Base-by-base conservation (phyloP, 169 alveolate species). In the Miamiensis avidus region DNA sequence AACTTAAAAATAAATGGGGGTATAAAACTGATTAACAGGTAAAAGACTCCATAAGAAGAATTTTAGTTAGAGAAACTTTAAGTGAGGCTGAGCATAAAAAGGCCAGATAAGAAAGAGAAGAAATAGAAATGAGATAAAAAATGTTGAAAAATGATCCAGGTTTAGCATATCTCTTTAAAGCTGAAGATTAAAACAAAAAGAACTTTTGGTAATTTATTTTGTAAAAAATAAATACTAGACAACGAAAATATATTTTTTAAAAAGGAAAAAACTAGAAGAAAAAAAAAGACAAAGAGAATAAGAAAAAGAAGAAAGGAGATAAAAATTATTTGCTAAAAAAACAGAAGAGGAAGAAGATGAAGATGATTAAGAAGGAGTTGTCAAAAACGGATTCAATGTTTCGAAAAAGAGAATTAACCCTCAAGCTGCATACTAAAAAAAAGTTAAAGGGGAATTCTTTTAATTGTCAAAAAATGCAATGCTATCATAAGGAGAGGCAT, bases 101-200 rank as follows among this genome's bases (percentile, higher is more conserved):
- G 64, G 84, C 65, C 20, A 79, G 65, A n/a, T 49, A 79, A 79
- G 84, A 79, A 28, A 79, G 34, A 28, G 84, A 79, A 79, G 84
- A 79, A 79, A 34, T 49, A 20, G 74, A 34, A 65, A 49, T 79
- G 25, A 79, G 73, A 79, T 29, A 79, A 64, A 79, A 72, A 79
- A 20, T 79, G 34, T 34, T 79, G 28, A 79, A 79, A 79, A 79
- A 69, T 34, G 84, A 79, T 79, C 84, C 84, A n/a, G 65, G 84
- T 29, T 49, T 79, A 29, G 84, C 84, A 30, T 34, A 72, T 28
- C 28, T 79, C 31, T 79, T 79, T 29, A 79, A 72, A 64, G 84
- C 69, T 11, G 69, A 49, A 49, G 69, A 49, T 49, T 4, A 49
- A 49, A 49, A 49, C 20, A 49, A 49, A 20, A 49, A 49, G 69